These are phyloP conservation scores for Colletotrichum abscissum DNA, from an alignment of 2,329 filamentous ascomycete genomes.

Conservation along the genomic window DNA sequence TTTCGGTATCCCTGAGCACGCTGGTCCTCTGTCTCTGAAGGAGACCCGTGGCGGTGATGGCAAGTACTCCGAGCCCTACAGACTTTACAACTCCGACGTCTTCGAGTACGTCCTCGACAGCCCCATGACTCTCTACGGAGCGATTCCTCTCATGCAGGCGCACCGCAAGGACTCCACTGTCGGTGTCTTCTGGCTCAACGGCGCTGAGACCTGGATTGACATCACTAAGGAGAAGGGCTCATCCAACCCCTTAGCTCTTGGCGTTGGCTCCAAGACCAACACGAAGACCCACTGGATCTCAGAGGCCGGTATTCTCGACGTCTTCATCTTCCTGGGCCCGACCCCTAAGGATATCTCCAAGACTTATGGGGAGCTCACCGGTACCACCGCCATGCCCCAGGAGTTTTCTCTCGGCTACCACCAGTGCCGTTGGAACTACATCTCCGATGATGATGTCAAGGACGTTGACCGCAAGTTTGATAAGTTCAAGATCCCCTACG, in stretches of 20 bases:
- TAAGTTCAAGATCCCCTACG: constrained; percentile 94
- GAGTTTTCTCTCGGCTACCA: constrained; percentile 95
- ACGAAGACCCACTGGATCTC: constrained; percentile 98
- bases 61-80: constrained; percentile 89
- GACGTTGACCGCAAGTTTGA: constrained; percentile 98
- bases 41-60: constrained; percentile 90
- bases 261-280: constrained; percentile 74
- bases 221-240: constrained; percentile 82
- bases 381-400: constrained; percentile 90
- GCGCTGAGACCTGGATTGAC: constrained; percentile 97
- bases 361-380: constrained; percentile 89
- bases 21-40: constrained; percentile 87
- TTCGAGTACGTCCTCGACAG: constrained; percentile 98
- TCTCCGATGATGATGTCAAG: constrained; percentile 95
- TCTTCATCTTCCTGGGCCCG: constrained; percentile 94
- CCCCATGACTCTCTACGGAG: constrained; percentile 98
- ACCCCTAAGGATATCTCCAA: constrained; percentile 84
- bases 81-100: constrained; percentile 95
- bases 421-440: constrained; percentile 99
- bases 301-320: constrained; percentile 87
- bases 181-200: constrained; percentile 97
- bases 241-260: constrained; percentile 82
- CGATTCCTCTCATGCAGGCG: constrained; percentile 98
- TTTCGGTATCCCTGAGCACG: constrained; percentile 93
- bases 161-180: constrained; percentile 94